These are phyloP conservation scores for Baorangia bicolor DNA, from an alignment of 768 basidiomycete species.

Conservation along the genomic window DNA sequence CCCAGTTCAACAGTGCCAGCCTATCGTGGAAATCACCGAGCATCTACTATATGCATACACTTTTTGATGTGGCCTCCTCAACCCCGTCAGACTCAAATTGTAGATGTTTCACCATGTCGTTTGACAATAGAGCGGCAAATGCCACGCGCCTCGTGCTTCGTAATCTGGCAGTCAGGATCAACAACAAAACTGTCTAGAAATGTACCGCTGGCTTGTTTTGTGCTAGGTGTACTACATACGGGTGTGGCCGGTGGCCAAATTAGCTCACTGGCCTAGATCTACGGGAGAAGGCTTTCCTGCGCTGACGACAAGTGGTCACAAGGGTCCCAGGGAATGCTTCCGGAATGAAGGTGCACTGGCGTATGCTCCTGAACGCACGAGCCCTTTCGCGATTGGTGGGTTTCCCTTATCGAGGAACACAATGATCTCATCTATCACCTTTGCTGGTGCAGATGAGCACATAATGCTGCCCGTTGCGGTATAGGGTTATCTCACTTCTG, in stretches of 20 bases:
- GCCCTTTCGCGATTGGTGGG: slow-evolving; percentile 28
- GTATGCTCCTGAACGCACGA: slow-evolving; percentile 6
- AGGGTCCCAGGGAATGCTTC: slow-evolving; percentile 5
- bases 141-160: not conserved
- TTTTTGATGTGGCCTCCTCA: not conserved
- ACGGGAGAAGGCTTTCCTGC: not conserved
- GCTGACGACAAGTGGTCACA: slow-evolving; percentile 16
- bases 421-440: not conserved
- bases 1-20: not conserved
- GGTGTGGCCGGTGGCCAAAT: slow-evolving; percentile 22
- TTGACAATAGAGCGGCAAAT: slow-evolving; percentile 9
- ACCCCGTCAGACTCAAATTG: not conserved
- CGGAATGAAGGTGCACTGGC: slow-evolving; percentile 14
- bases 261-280: slow-evolving; percentile 4
- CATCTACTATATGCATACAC: not conserved
- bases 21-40: slow-evolving; percentile 13
- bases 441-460: not conserved
- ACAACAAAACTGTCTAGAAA: not conserved
- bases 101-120: not conserved
- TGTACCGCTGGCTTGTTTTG: not conserved
- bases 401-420: slow-evolving; percentile 7
- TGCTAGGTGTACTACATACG: not conserved
- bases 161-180: not conserved
- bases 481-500: not conserved
- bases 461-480: not conserved